A percentile compares a stretch with the other conserved stretches of the same genome.
These are phyloP conservation scores for Dissoconium aciculare DNA, from an alignment of 2,329 filamentous ascomycete species.

Conservation along the genomic window DNA sequence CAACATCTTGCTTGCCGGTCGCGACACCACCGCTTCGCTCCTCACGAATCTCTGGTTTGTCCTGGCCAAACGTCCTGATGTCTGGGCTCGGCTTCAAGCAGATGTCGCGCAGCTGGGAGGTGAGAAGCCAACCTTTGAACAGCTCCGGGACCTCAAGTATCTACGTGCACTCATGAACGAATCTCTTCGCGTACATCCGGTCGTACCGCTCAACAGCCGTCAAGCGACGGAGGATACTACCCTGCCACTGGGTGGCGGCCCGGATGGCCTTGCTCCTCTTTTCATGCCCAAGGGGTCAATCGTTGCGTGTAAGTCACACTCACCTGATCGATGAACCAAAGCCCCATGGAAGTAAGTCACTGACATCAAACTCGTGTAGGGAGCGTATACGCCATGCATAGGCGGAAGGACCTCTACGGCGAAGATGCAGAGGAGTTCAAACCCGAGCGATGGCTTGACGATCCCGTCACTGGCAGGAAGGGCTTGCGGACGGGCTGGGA, in stretches of 20 bases:
- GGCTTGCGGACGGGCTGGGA: constrained; percentile 23
- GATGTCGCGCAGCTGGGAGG: constrained; percentile 18
- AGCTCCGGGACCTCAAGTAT: constrained; percentile 25
- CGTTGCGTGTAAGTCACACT: constrained; percentile 50
- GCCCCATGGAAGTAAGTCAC: too few relatives aligned
- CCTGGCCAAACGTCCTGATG: constrained; percentile 19
- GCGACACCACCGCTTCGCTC: constrained; percentile 39
- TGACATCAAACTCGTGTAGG: not conserved
- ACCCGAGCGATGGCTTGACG: constrained; percentile 26
- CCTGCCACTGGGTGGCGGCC: constrained; percentile 49
- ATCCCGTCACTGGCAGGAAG: constrained; percentile 17
- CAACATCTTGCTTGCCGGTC: constrained; percentile 38
- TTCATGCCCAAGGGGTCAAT: constrained; percentile 51
- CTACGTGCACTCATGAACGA: constrained; percentile 55
- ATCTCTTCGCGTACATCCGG: constrained; percentile 60
- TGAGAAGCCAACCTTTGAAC: constrained; percentile 28
- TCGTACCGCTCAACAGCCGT: constrained; percentile 67
- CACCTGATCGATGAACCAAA: too few relatives aligned
- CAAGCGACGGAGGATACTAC: constrained; percentile 57
- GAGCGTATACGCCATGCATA: constrained; percentile 53
- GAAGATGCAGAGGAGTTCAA: constrained; percentile 29
- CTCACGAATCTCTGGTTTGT: constrained; percentile 34
- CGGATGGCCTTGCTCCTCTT: constrained; percentile 42
- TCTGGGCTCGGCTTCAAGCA: constrained; percentile 18
- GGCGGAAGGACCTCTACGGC: constrained; percentile 40